phyloP scores from a whole-genome alignment of 2,329 filamentous ascomycete species.

The Grosmannia serpens region DNA sequence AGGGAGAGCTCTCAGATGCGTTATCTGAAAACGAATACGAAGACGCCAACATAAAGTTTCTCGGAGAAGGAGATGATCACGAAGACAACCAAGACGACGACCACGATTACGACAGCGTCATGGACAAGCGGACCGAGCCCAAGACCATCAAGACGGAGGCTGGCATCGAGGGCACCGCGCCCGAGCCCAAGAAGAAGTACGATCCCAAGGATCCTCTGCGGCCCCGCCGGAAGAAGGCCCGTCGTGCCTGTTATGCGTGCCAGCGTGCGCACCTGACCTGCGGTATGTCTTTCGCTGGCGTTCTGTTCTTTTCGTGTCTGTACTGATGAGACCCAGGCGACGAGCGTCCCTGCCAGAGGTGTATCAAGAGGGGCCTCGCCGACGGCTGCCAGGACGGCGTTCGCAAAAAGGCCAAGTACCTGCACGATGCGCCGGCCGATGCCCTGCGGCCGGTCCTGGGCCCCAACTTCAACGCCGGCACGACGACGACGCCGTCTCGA shows the following conservation, averaged over 20 bases:
- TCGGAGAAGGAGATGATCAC: constrained; percentile 24
- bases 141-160: constrained; percentile 14
- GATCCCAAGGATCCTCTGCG: constrained; percentile 83
- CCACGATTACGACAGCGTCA: constrained; percentile 36
- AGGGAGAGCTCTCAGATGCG: constrained; percentile 44
- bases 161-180: constrained; percentile 12
- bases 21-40: constrained; percentile 49
- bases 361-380: constrained; percentile 84
- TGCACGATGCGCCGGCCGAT: constrained; percentile 88
- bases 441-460: constrained; percentile 78
- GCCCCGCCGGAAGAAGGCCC: constrained; percentile 88
- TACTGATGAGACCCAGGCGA: constrained; percentile 51
- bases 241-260: constrained; percentile 90
- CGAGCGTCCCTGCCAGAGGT: constrained; percentile 85
- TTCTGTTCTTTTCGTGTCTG: constrained; percentile 1
- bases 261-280: constrained; percentile 96
- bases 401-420: constrained; percentile 97
- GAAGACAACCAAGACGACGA: constrained; percentile 44
- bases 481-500: constrained; percentile 27
- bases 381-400: constrained; percentile 93
- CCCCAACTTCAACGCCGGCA: constrained; percentile 45
- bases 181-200: constrained; percentile 54
- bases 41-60: constrained; percentile 29
- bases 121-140: constrained; percentile 40
- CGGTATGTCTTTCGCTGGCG: constrained; percentile 51